A percentile compares a stretch with the other conserved stretches of the same genome.
Conservation (phyloP, 352 stramenopile species). For the Plasmopara halstedii region DNA sequence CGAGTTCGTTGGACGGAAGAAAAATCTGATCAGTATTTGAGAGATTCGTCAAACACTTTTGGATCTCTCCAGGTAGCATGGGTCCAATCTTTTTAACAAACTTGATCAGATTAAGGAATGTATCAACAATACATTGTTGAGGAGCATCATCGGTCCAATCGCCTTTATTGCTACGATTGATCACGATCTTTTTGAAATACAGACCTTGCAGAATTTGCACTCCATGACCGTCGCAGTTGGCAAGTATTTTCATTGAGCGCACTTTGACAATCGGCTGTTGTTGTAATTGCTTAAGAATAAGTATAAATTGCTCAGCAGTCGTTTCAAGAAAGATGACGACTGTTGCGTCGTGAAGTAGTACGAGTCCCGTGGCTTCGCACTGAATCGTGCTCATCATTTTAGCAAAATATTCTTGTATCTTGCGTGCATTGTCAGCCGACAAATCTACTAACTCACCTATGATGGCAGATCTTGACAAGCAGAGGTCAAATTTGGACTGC, state of each 20-base stretch:
- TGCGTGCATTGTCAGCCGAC: constrained; percentile 38
- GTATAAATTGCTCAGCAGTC: constrained; percentile 45
- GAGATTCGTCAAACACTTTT: constrained; percentile 46
- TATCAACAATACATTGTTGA: constrained; percentile 34
- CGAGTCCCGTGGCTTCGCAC: constrained; percentile 48
- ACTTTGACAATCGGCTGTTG: constrained; percentile 33
- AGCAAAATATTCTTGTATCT: constrained; percentile 59
- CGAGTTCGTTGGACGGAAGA: constrained; percentile 43
- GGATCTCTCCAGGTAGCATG: constrained; percentile 43
- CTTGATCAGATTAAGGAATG: constrained; percentile 49
- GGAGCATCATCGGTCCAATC: constrained; percentile 43
- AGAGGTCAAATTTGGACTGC: constrained; percentile 30
- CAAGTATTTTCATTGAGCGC: constrained; percentile 40
- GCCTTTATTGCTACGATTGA: constrained; percentile 21
- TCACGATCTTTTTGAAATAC: constrained; percentile 56
- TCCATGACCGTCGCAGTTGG: constrained; percentile 50
- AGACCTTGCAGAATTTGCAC: constrained; percentile 45
- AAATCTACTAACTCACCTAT: constrained; percentile 32
- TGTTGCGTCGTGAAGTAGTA: constrained; percentile 43
- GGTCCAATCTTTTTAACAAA: constrained; percentile 54
- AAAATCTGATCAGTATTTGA: constrained; percentile 59
- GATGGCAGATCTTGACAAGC: constrained; percentile 38
- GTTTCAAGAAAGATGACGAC: constrained; percentile 58
- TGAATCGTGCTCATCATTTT: constrained; percentile 46
- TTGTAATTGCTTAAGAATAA: constrained; percentile 31